Conservation (phyloP, 1,284 basidiomycete species). For the Malassezia japonica region DNA sequence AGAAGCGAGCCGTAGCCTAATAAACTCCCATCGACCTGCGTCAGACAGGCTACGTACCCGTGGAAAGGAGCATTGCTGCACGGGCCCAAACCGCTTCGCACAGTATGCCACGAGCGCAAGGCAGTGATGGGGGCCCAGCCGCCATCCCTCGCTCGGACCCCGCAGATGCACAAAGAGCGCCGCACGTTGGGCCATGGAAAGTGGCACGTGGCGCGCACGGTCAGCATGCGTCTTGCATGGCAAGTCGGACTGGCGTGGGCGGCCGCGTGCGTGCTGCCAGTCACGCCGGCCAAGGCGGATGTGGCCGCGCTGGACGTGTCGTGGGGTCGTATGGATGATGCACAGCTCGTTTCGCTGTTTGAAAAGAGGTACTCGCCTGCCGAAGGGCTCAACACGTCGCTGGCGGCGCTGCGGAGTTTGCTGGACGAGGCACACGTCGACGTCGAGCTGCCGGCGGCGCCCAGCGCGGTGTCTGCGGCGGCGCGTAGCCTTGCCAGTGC, state of each 20-base stretch:
- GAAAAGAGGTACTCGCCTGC: too few species aligned
- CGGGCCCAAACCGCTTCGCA: slow-evolving; percentile 7
- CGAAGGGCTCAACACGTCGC: too few species aligned
- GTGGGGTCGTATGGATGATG: background rate
- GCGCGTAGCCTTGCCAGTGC: too few species aligned
- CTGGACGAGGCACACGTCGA: background rate
- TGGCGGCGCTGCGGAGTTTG: too few species aligned
- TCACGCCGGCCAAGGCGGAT: background rate
- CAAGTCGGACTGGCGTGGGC: background rate
- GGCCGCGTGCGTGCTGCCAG: background rate
- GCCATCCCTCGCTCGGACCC: slow-evolving; percentile 7
- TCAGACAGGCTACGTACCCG: slow-evolving; percentile 2
- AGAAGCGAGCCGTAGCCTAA: slow-evolving; percentile 12
- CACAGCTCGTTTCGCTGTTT: background rate
- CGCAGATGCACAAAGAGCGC: slow-evolving; percentile 14
- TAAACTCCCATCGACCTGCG: too few species aligned
- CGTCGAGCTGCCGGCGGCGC: background rate
- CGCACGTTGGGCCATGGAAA: background rate
- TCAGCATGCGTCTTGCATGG: background rate
- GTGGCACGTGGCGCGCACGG: background rate
- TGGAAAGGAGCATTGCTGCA: slow-evolving; percentile 5
- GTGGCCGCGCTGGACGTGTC: background rate
- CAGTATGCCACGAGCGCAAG: slow-evolving; percentile 14
- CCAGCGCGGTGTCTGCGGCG: too few species aligned
- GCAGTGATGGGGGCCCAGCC: slow-evolving; percentile 6